phyloP scores from a whole-genome alignment of 1,284 basidiomycete genomes.

The Trametes pubescens region DNA sequence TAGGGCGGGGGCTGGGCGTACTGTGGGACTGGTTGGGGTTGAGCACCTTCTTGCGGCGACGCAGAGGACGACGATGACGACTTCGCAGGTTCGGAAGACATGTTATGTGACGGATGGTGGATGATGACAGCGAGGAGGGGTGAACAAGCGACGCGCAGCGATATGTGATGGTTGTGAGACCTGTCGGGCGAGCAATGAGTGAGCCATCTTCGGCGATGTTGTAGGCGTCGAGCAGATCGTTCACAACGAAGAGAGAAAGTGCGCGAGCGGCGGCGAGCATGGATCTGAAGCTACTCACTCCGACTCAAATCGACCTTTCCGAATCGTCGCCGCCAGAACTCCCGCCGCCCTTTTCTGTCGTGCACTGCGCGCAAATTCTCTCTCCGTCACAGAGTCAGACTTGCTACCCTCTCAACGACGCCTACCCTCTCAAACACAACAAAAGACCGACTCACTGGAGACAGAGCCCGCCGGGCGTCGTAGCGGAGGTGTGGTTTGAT shows the following conservation, averaged over 20 bases:
- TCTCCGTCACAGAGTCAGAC: conserved; percentile 20
- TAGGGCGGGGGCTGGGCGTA: conserved; percentile 53
- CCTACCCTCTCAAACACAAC: conserved; percentile 3
- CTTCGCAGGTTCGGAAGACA: conserved; percentile 42
- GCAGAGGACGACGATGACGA: conserved; percentile 36
- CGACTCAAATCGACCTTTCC: conserved; percentile 48
- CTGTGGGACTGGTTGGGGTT: conserved; percentile 40
- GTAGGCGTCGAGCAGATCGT: conserved; percentile 11
- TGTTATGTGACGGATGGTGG: conserved; percentile 21
- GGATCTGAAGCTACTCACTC: conserved; percentile 43
- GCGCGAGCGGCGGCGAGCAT: conserved; percentile 36
- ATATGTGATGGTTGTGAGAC: conserved; percentile 17
- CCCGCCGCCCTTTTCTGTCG: conserved; percentile 30
- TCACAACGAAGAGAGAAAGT: conserved; percentile 15
- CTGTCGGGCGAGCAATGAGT: conserved; percentile 21
- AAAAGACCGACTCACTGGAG: conserved; percentile 21
- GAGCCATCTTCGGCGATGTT: conserved; percentile 23
- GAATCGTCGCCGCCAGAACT: conserved; percentile 51
- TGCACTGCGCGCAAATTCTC: conserved; percentile 25
- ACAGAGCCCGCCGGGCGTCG: conserved; percentile 21
- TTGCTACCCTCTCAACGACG: conserved; percentile 4
- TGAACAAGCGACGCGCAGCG: conserved; percentile 13
- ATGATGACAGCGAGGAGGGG: conserved; percentile 4
- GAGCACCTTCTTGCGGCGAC: conserved; percentile 38
- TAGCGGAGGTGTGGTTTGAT: conserved; percentile 37